Conservation (phyloP, 1,284 basidiomycete species). For the Cutaneotrichosporon cutaneum region DNA sequence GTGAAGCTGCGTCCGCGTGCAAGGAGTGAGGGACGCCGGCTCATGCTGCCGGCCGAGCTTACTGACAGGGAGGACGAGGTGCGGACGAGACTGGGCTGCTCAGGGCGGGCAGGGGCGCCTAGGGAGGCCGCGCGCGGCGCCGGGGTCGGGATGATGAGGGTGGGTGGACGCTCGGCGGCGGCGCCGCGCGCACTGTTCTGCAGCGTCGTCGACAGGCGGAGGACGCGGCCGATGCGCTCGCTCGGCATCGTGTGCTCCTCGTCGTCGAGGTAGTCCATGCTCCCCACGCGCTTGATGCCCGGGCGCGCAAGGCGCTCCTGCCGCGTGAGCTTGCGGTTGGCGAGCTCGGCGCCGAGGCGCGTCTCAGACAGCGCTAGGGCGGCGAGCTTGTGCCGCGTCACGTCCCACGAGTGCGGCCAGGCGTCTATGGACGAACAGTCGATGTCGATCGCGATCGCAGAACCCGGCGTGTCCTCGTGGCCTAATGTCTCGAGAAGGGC, state of each 20-base stretch:
- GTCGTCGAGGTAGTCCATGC: constrained; percentile 24
- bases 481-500: constrained; percentile 28
- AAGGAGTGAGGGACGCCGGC: constrained; percentile 36
- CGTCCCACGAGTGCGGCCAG: constrained; percentile 45
- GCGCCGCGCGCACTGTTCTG: constrained; percentile 34
- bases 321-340: constrained; percentile 32
- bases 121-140: background rate
- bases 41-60: constrained; percentile 25
- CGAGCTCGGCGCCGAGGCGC: constrained; percentile 31
- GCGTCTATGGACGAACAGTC: background rate
- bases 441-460: background rate
- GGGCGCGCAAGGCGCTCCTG: constrained; percentile 34
- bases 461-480: background rate
- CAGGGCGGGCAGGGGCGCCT: background rate
- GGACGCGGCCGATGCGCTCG: constrained; percentile 29
- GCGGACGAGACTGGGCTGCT: constrained; percentile 17
- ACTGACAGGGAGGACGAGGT: constrained; percentile 24
- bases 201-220: constrained; percentile 40
- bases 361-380: constrained; percentile 42
- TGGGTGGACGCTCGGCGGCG: background rate
- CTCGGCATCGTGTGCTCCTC: constrained; percentile 17
- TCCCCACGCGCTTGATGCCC: constrained; percentile 8
- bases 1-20: constrained; percentile 51
- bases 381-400: constrained; percentile 44
- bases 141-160: background rate